Evolutionary conservation across 1,284 basidiomycete genomes (phyloP), one percentile per base, ranked within the genome.

Genomic region (Sanghuangporus weigelae): DNA sequence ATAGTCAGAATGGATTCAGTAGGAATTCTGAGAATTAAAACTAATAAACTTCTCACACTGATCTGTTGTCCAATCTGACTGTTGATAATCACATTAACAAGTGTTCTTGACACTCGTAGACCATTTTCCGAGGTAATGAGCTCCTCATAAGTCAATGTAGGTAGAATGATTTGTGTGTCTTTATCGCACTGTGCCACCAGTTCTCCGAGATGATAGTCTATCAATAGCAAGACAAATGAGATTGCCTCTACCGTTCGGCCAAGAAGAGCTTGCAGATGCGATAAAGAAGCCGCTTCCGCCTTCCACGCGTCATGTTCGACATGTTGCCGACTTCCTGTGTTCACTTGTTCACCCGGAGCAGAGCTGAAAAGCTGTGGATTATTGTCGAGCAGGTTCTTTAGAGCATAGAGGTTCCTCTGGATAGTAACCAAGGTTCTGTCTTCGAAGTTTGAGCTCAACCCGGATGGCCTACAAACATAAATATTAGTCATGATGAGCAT

Each of bases 11-110:
- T 31, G 21, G 14, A 56, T 60, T 56, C 71, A 55, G 5, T 8
- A 56, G 6, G 6, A 49, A 7, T 5, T 16, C 35, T 31, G 26
- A 31, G 31, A 38, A 44, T 31, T 2, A 49, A 31, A 14, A 2
- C 10, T 12, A 19, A 66, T 39, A 60, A 19, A 19, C 44, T 5
- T 76, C 89, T 70, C 72, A 96, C 95, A 70, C 93, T 95, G 57
- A 95, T 91, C 73, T 98, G 95, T 71, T 96, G 92, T 14, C 93
- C 93, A 69, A 98, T 98, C 73, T 98, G 96, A 71, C 96, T 93
- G 76, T 99, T 95, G 70, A 99, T 99, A 67, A 99, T 85, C 40
- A 96, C 90, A 67, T 95, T 96, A 11, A 98, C 94, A 21, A 98
- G 77, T n/a, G 87, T 87, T 68, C 93, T 84, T 7, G 96, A 95